phyloP scores from a whole-genome alignment of 2,329 filamentous ascomycete genomes.

The Nemania diffusa region DNA sequence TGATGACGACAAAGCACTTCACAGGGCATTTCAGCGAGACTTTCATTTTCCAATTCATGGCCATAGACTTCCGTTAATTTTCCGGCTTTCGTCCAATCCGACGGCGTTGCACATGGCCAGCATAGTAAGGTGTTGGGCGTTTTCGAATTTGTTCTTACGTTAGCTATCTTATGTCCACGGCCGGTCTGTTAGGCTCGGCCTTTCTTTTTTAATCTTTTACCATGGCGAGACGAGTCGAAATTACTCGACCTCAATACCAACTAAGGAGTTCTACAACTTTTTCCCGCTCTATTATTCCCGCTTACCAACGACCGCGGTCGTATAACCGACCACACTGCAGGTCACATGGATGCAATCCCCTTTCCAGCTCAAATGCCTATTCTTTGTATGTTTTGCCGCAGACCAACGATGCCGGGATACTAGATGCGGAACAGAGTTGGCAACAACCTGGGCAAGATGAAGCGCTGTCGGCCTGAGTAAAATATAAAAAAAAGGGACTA shows the following conservation, averaged over 20 bases:
- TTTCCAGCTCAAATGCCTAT: constrained; percentile 7
- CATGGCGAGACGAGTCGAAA: constrained; percentile 28
- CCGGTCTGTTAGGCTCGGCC: constrained; percentile 35
- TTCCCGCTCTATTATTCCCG: constrained; percentile 2
- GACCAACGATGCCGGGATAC: neutral
- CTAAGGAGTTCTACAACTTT: constrained; percentile 14
- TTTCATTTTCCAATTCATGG: constrained; percentile 41
- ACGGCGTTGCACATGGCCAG: constrained; percentile 64
- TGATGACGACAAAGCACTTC: constrained; percentile 65
- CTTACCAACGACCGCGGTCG: constrained; percentile 3
- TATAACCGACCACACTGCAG: constrained; percentile 3
- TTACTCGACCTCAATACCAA: constrained; percentile 8
- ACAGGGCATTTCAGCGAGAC: constrained; percentile 46
- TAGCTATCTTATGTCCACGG: constrained; percentile 41
- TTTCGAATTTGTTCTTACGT: constrained; percentile 51
- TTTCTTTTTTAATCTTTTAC: constrained; percentile 43
- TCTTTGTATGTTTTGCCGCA: constrained; percentile 4
- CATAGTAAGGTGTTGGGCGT: constrained; percentile 70
- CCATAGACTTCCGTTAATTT: constrained; percentile 58
- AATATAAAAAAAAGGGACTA: constrained; percentile 9
- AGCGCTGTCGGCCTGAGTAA: constrained; percentile 1
- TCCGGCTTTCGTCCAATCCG: constrained; percentile 60
- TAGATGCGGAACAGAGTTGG: constrained; percentile 25
- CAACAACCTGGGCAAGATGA: neutral
- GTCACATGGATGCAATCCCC: constrained; percentile 17